Base-by-base conservation (phyloP, 352 stramenopile genomes). In the Globisporangium polare region DNA sequence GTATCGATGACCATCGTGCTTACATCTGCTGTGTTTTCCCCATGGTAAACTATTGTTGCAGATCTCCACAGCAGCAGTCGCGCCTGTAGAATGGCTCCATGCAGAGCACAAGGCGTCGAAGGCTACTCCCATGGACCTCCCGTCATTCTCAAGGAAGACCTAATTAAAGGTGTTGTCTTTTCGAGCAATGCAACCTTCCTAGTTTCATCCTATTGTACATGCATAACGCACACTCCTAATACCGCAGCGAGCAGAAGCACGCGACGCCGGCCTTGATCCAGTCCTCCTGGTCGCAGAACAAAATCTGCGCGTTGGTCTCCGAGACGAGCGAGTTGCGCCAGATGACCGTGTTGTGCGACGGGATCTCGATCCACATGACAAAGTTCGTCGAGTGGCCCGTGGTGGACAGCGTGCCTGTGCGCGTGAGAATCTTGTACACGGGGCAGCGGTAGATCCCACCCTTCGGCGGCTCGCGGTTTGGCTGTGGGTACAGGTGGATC, bases 361-460 rank as follows among this genome's bases (percentile, higher is more conserved):
- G 92, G 29, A 98, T 80, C 64, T 97, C 89, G 64, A 98, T 94
- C 92, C 91, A 98, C 69, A 97, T 94, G 58, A 98, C 83, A 71
- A 98, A 98, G 73, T 98, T 97, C n/a, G 91, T 97, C 18, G 77
- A 94, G 63, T 97, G 91, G 6, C 91, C 91, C 2, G 91, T 97
- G 12, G 91, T 97, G 0, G 86, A 94, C 8, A 97, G 71, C 18
- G 86, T 96, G 20, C 90, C 91, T 20, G 82, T 80, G 53, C 92
- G 80, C 27, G 83, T 96, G 46, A 98, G 74, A 42, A 97, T 92
- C 73, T 98, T 98, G 78, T 98, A 98, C 39, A 97, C 81, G 0
- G 92, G 92, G 42, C 89, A 97, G 26, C 87, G 84, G 60, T 98
- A 98, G 33, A 98, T 79, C 26, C 78, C 84, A 47, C 74, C 71